These are phyloP conservation scores for Exophiala bonariae DNA, from an alignment of 2,329 filamentous ascomycete genomes.

Conservation along the genomic window DNA sequence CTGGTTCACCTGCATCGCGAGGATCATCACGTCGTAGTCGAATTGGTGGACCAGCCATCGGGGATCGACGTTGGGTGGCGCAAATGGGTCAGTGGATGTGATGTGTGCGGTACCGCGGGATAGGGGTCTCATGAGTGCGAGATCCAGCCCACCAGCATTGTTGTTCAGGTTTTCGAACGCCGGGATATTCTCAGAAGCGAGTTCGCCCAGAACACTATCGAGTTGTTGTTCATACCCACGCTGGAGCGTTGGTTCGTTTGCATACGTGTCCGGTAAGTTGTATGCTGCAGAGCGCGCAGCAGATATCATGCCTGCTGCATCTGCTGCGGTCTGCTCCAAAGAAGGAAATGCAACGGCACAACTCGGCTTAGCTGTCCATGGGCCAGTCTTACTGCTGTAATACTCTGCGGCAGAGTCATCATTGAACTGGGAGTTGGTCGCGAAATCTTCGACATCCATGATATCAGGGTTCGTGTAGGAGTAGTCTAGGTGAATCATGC, in stretches of 20 bases:
- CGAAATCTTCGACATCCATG: slow-evolving; percentile 2
- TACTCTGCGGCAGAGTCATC: slow-evolving; percentile 14
- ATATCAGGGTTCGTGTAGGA: slow-evolving; percentile 1
- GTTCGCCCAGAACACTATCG: slow-evolving; percentile 1
- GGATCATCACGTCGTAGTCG: slow-evolving; percentile 43
- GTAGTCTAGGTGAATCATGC: slow-evolving; percentile 25
- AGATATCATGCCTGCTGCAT: slow-evolving; percentile 4
- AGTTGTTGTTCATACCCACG: slow-evolving; percentile 21
- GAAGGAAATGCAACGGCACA: slow-evolving; percentile 31
- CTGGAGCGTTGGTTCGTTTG: slow-evolving; percentile 10
- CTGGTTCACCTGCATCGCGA: slow-evolving; percentile 30
- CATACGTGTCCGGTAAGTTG: slow-evolving; percentile 12
- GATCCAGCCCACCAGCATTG: slow-evolving; percentile 20
- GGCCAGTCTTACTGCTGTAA: slow-evolving; percentile 19
- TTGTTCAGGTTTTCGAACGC: slow-evolving; percentile 25
- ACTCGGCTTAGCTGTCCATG: slow-evolving; percentile 31
- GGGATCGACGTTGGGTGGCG: slow-evolving; percentile 45
- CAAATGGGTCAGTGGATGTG: slow-evolving; percentile 32
- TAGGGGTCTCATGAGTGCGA: slow-evolving; percentile 31
- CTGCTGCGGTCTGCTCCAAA: slow-evolving; percentile 27
- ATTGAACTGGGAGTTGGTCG: slow-evolving; percentile 26
- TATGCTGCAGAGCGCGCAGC: neutral
- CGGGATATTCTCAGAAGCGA: slow-evolving; percentile 8
- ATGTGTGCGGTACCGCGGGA: slow-evolving; percentile 46
- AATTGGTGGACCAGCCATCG: slow-evolving; percentile 45